Evolutionary conservation across 257 asterid genomes (phyloP), one percentile per base, ranked within the genome.

Genomic region (Asclepias syriaca): DNA sequence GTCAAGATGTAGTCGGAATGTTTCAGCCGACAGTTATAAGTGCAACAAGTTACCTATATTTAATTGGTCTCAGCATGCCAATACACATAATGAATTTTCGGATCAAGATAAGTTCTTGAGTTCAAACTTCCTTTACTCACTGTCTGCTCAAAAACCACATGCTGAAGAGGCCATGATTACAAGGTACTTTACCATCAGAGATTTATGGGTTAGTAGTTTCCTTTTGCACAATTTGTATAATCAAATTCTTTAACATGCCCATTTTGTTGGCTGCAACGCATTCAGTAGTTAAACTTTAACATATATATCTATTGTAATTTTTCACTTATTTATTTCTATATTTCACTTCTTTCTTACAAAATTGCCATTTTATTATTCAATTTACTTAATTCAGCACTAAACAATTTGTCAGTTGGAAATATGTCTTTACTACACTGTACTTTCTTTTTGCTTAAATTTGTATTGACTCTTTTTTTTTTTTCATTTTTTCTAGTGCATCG

Each of bases 61-160:
- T 69, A 94, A 94, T 79, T 94, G 91, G 97, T 43, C 79, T 45
- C 85, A 86, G 71, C 96, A 94, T 74, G 96, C 85, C 74, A 80
- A 79, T 68, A 89, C 88, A 43, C 96, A 84, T 82, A 70, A 83
- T 72, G 81, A 84, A 75, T 89, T 87, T 76, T 72, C 63, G 69
- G 71, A 72, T 63, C 97, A 89, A 75, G 87, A 87, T 69, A 88
- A 88, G 68, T 85, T 87, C 59, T 84, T 91, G 86, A 84, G 80
- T 79, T 77, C 87, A 27, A 90, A 82, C 56, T 84, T 94, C 81
- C 85, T 88, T 22, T 89, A 80, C 80, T 94, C 97, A 16, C 79
- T 94, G 81, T 45, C 91, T 64, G 65, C 83, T 69, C 99, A 94
- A 58, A 91, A 82, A 75, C 90, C 91, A 69, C 86, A 57, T 63